These are phyloP conservation scores for Paramyrothecium sp. DNA, from an alignment of 2,329 filamentous ascomycete species.

Conservation along the genomic window DNA sequence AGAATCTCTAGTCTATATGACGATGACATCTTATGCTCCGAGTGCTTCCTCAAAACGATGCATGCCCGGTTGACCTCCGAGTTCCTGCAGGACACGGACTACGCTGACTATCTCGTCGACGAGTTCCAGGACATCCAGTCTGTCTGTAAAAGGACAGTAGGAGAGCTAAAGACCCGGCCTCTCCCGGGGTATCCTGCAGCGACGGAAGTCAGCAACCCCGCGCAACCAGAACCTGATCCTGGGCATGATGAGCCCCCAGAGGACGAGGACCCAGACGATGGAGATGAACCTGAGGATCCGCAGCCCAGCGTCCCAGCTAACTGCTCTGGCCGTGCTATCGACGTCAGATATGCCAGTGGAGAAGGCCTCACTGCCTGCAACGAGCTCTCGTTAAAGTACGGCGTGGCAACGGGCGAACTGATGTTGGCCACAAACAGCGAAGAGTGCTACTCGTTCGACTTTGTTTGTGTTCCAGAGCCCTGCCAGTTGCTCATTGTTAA, in stretches of 20 bases:
- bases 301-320: background rate
- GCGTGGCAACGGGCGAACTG: background rate
- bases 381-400: background rate
- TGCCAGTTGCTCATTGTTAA: background rate
- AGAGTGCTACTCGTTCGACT: background rate
- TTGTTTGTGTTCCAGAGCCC: background rate
- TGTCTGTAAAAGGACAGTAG: background rate
- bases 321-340: background rate
- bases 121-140: conserved; percentile 4
- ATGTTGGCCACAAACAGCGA: background rate
- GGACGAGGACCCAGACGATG: background rate
- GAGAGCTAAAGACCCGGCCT: no score
- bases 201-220: background rate
- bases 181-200: background rate
- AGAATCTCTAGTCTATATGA: conserved; percentile 8
- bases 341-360: background rate
- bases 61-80: background rate
- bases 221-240: background rate
- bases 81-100: background rate
- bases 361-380: background rate
- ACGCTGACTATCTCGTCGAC: conserved; percentile 3
- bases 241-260: background rate
- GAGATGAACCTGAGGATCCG: background rate
- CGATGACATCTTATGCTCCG: conserved; percentile 7
- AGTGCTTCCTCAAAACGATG: conserved; percentile 6